Conservation (phyloP, 768 basidiomycete genomes). For the Podaxis sp. region DNA sequence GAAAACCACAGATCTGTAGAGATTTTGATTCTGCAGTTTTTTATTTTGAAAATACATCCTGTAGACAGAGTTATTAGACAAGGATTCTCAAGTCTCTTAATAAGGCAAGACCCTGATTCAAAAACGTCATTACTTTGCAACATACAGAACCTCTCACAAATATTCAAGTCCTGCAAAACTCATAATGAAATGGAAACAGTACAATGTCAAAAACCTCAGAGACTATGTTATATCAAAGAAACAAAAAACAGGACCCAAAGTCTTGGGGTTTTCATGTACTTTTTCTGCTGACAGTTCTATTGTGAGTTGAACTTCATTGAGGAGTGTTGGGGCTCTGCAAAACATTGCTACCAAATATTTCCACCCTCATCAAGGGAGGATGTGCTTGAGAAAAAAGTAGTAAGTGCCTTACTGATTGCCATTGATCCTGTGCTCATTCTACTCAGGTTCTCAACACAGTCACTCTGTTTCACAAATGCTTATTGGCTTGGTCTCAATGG, state of each 20-base stretch:
- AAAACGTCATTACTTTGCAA: neutral
- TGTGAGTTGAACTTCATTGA: no score
- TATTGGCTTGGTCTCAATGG: slow-evolving; percentile 5
- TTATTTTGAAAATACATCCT: neutral
- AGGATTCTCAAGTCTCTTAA: neutral
- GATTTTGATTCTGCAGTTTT: neutral
- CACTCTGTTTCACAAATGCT: slow-evolving; percentile 5
- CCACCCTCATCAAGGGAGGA: no score
- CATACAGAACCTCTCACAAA: neutral
- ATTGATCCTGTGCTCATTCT: neutral
- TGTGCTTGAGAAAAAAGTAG: no score
- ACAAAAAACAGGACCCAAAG: neutral
- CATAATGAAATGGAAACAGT: neutral
- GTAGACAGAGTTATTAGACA: neutral
- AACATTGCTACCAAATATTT: no score
- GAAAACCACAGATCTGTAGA: neutral
- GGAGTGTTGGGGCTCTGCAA: no score
- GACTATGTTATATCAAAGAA: neutral
- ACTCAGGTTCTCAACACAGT: slow-evolving; percentile 5
- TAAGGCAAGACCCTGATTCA: neutral
- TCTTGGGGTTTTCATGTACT: no score
- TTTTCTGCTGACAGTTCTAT: no score
- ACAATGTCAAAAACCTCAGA: neutral
- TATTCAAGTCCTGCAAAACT: neutral
- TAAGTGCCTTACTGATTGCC: no score